phyloP scores from a whole-genome alignment of 2,329 filamentous ascomycete genomes.

The Aspergillus glaucus region DNA sequence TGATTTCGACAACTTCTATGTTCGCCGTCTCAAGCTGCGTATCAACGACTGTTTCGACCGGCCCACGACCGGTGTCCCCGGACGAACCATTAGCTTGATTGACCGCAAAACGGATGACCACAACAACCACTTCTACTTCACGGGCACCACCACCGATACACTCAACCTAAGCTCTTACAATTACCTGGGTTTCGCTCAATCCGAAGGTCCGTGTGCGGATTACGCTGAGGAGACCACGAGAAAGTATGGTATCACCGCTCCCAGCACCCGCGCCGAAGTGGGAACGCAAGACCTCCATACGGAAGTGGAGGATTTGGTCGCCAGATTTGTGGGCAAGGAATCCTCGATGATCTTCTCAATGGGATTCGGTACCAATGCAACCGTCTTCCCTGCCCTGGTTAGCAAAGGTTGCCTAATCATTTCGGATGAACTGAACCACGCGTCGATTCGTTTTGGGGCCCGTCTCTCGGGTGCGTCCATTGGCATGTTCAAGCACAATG shows the following conservation, averaged over 20 bases:
- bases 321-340: slow-evolving; percentile 88
- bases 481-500: slow-evolving; percentile 94
- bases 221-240: slow-evolving; percentile 78
- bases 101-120: slow-evolving; percentile 87
- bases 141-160: slow-evolving; percentile 86
- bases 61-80: slow-evolving; percentile 86
- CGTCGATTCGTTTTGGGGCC: slow-evolving; percentile 91
- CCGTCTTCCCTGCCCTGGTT: slow-evolving; percentile 84
- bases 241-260: slow-evolving; percentile 77
- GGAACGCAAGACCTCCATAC: slow-evolving; percentile 82
- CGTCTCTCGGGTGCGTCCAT: slow-evolving; percentile 93
- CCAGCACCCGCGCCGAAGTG: slow-evolving; percentile 73
- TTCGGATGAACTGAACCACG: slow-evolving; percentile 95
- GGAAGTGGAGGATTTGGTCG: slow-evolving; percentile 86
- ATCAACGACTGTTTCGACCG: slow-evolving; percentile 96
- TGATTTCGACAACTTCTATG: slow-evolving; percentile 99
- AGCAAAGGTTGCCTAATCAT: slow-evolving; percentile 91
- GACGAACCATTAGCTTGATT: slow-evolving; percentile 85
- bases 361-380: slow-evolving; percentile 95
- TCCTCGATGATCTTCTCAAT: slow-evolving; percentile 97
- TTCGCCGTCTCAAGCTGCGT: slow-evolving; percentile 81
- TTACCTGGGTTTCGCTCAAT: slow-evolving; percentile 96
- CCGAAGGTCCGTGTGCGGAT: slow-evolving; percentile 92
- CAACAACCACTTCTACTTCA: slow-evolving; percentile 83
- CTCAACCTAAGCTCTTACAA: slow-evolving; percentile 99